phyloP scores from a whole-genome alignment of 768 basidiomycete species.

The Phaeotremella fagi region DNA sequence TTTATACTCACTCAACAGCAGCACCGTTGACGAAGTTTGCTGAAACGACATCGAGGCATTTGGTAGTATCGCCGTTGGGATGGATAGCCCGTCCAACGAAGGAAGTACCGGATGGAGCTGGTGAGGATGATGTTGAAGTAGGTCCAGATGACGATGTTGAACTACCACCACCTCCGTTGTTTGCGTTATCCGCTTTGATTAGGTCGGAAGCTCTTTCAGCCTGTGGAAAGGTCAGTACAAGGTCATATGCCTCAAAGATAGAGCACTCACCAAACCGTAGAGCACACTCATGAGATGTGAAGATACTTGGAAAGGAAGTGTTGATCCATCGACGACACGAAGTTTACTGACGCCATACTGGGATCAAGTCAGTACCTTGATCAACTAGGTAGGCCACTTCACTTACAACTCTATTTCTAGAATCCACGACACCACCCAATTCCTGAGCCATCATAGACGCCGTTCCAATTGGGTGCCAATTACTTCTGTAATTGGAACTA shows the following conservation, averaged over 20 bases:
- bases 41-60: slow-evolving; percentile 27
- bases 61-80: slow-evolving; percentile 21
- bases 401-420: slow-evolving; percentile 31
- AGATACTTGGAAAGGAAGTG: slow-evolving; percentile 40
- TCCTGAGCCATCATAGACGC: slow-evolving; percentile 40
- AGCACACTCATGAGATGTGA: slow-evolving; percentile 37
- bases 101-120: slow-evolving; percentile 9
- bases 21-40: slow-evolving; percentile 12
- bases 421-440: slow-evolving; percentile 36
- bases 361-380: neutral
- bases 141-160: slow-evolving; percentile 5
- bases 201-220: slow-evolving; percentile 38
- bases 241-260: neutral
- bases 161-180: slow-evolving; percentile 1
- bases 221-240: slow-evolving; percentile 4
- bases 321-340: slow-evolving; percentile 38
- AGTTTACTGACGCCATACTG: slow-evolving; percentile 35
- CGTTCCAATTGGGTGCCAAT: slow-evolving; percentile 43
- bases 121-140: neutral
- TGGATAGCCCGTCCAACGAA: slow-evolving; percentile 21
- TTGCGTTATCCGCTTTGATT: slow-evolving; percentile 31
- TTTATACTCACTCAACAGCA: slow-evolving; percentile 24
- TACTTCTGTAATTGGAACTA: slow-evolving; percentile 27
- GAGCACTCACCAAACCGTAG: slow-evolving; percentile 34
- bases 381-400: neutral